Percentiles rank a stretch among this genome's conserved stretches.
phyloP scores from a whole-genome alignment of 345 rosid genomes.

The Pistacia atlantica region DNA sequence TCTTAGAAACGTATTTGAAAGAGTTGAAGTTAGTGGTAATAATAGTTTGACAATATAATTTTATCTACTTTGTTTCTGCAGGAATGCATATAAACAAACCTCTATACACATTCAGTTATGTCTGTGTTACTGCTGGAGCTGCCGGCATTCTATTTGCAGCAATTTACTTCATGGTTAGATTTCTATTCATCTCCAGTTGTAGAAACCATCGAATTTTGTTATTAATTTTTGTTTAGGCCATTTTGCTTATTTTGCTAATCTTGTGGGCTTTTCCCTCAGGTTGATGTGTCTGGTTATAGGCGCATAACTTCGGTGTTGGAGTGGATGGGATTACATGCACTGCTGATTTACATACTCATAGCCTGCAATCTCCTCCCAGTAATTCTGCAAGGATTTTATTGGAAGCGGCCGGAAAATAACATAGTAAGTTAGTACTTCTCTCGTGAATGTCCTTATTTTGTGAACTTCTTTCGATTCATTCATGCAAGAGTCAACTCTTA shows the following conservation, averaged over 20 bases:
- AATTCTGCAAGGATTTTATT: constrained; percentile 76
- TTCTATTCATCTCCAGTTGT: neutral
- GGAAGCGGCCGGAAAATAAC: constrained; percentile 71
- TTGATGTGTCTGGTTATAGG: constrained; percentile 61
- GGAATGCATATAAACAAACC: constrained; percentile 90
- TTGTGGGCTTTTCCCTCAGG: constrained; percentile 35
- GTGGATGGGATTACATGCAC: constrained; percentile 88
- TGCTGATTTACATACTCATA: constrained; percentile 56
- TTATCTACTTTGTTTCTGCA: constrained; percentile 27
- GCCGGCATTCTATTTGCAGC: constrained; percentile 73
- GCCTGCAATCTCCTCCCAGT: constrained; percentile 73
- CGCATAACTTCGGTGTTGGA: constrained; percentile 50
- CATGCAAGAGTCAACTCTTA: too few relatives aligned
- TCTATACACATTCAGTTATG: constrained; percentile 79
- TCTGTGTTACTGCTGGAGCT: constrained; percentile 70
- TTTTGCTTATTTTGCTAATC: neutral
- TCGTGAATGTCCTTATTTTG: too few relatives aligned
- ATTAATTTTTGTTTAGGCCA: neutral
- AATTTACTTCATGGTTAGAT: constrained; percentile 65
- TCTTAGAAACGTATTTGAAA: neutral
- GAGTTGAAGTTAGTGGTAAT: neutral
- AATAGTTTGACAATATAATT: too few relatives aligned
- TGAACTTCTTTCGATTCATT: too few relatives aligned
- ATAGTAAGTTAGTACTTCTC: constrained; percentile 41
- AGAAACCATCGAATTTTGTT: neutral